Base-by-base conservation (phyloP, 495 filamentous ascomycete species). In the Penicillium cosmopolitanum region DNA sequence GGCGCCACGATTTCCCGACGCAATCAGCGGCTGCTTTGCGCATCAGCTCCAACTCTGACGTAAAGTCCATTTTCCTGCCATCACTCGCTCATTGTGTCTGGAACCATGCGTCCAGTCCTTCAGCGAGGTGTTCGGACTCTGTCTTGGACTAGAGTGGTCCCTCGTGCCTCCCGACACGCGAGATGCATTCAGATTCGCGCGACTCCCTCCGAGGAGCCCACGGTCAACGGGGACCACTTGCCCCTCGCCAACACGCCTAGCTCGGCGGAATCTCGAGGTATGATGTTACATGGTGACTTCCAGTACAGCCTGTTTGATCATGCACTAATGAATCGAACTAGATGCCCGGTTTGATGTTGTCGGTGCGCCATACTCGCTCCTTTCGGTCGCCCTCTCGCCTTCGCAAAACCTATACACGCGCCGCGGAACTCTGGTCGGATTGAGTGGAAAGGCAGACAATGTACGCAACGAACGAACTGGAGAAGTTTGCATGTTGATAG, bases 301-400 rank as follows among this genome's bases (percentile, higher is more conserved):
- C 16, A 19, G n/a, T 16, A 19, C 16, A 18, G 8, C 16, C 42
- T 21, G 12, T 9, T 19, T 16, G 42, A 16, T 44, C 15, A n/a
- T 16, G 15, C 25, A 5, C 18, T 40, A 2, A 44, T 23, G 34
- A 25, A 15, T 50, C 21, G 6, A 28, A 28, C 12, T 59, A 96
- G 95, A 97, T 87, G 95, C 94, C 18, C 87, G 86, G 55, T 98
- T 98, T 70, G 92, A 97, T 69, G 91, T 97, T 33, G 75, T 98
- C 61, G 95, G 93, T 50, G 80, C 90, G 19, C 91, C 93, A 4
- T 93, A 90, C 69, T 97, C 96, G 35, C 84, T 98, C 47, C 89
- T 98, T 65, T 96, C 93, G 21, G 91, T 97, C 57, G 88, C 89
- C 8, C 83, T 98, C 36, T 96, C 95, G 43, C 89, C 95, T 23